These are phyloP conservation scores for Nakazawaea populi DNA, from an alignment of 805 yeast species.

Conservation along the genomic window DNA sequence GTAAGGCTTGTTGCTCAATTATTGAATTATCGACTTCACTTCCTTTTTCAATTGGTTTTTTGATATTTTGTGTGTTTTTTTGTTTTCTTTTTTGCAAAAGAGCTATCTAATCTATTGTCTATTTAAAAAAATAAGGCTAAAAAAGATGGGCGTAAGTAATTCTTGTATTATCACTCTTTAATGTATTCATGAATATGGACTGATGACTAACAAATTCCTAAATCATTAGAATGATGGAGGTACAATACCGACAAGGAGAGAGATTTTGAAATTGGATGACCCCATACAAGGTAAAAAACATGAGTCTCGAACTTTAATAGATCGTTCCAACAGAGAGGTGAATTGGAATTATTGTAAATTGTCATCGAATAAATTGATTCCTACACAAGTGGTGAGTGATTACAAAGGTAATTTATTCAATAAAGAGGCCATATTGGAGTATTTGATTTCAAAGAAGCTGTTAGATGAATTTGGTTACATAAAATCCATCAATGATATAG, in stretches of 20 bases:
- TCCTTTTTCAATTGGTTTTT: no score
- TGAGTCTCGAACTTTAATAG: conserved; percentile 13
- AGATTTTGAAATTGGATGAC: conserved; percentile 27
- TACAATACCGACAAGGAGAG: conserved; percentile 53
- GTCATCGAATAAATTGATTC: conserved; percentile 37
- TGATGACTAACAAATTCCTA: conserved; percentile 1
- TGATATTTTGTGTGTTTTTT: background rate
- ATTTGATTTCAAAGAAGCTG: conserved; percentile 23
- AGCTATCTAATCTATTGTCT: no score
- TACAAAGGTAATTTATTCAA: conserved; percentile 59
- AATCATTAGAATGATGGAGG: conserved; percentile 63
- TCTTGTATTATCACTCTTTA: no score
- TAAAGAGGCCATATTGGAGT: conserved; percentile 57
- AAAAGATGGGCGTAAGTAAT: conserved; percentile 9
- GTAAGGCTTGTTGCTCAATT: no score
- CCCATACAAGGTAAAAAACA: conserved; percentile 12
- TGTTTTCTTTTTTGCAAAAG: no score
- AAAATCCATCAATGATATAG: conserved; percentile 35
- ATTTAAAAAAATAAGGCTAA: background rate
- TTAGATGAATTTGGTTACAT: conserved; percentile 25
- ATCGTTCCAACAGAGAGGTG: conserved; percentile 20
- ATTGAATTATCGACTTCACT: no score
- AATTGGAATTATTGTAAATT: conserved; percentile 44
- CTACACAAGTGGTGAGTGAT: conserved; percentile 53
- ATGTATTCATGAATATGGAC: no score